A percentile compares a stretch with the other conserved stretches of the same genome.
phyloP scores from a whole-genome alignment of 1,139 yeast genomes.

The Kodamaea anthophila region DNA sequence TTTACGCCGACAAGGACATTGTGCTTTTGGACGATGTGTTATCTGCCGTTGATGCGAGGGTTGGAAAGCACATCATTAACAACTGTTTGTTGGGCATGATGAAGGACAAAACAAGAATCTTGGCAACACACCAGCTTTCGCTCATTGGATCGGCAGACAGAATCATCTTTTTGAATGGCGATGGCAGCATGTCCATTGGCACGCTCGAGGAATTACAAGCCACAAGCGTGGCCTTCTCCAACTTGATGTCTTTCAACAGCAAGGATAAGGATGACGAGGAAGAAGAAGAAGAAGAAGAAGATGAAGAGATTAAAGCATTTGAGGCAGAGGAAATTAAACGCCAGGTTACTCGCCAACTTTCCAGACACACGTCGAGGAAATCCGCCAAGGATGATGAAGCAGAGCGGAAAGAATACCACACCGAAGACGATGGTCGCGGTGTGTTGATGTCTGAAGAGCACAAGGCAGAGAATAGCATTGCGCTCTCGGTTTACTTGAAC shows the following conservation, averaged over 20 bases:
- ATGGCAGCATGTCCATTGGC: constrained; percentile 14
- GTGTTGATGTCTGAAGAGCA: constrained; percentile 22
- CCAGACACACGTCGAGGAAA: constrained; percentile 2
- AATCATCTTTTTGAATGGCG: constrained; percentile 14
- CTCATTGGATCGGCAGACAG: constrained; percentile 15
- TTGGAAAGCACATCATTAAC: constrained; percentile 16
- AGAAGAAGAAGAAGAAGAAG: constrained; percentile 9
- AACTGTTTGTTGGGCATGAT: constrained; percentile 13
- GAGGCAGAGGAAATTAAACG: constrained; percentile 16
- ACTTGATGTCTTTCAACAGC: constrained; percentile 47
- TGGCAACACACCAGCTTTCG: constrained; percentile 18
- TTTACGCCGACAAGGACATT: constrained; percentile 12
- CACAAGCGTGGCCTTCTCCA: constrained; percentile 14
- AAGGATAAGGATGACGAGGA: constrained; percentile 16
- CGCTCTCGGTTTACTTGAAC: constrained; percentile 11
- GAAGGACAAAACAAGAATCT: constrained; percentile 13
- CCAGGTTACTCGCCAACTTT: constrained; percentile 32
- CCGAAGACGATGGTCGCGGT: constrained; percentile 24
- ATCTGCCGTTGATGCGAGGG: constrained; percentile 17
- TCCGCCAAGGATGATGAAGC: constrained; percentile 18
- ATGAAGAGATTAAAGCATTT: constrained; percentile 13
- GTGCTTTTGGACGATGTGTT: constrained; percentile 16
- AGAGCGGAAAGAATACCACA: constrained; percentile 13
- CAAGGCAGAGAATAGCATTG: constrained; percentile 15
- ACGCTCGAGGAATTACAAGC: constrained; percentile 9